Percentiles rank a stretch among this genome's conserved stretches.
Conservation (phyloP, 352 stramenopile genomes). For the Phytophthora kernoviae region DNA sequence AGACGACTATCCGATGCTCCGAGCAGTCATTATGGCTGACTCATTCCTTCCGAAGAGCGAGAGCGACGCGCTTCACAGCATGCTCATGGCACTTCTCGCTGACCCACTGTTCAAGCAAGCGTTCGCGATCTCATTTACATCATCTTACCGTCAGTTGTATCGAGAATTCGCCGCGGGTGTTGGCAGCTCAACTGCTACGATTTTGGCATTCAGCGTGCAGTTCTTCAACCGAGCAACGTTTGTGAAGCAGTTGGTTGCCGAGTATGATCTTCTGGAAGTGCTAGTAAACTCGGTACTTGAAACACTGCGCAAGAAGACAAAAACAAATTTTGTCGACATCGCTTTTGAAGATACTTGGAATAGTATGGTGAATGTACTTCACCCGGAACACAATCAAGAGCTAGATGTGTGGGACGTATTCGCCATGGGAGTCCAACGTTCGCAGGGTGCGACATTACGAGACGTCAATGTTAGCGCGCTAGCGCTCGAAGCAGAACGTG, state of each 20-base stretch:
- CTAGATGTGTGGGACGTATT: slow-evolving; percentile 73
- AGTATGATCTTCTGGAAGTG: slow-evolving; percentile 79
- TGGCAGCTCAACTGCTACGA: slow-evolving; percentile 88
- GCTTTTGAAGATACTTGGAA: slow-evolving; percentile 55
- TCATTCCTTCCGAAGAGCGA: slow-evolving; percentile 80
- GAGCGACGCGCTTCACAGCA: slow-evolving; percentile 88
- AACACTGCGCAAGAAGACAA: slow-evolving; percentile 67
- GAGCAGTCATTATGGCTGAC: slow-evolving; percentile 86
- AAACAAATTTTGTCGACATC: slow-evolving; percentile 45
- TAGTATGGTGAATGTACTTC: slow-evolving; percentile 45
- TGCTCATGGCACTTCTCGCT: slow-evolving; percentile 96
- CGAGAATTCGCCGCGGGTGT: slow-evolving; percentile 74
- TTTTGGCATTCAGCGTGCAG: slow-evolving; percentile 94
- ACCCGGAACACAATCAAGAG: slow-evolving; percentile 36
- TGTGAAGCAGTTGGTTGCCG: slow-evolving; percentile 84
- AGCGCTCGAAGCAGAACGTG: slow-evolving; percentile 44
- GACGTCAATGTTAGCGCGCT: slow-evolving; percentile 57
- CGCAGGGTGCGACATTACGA: slow-evolving; percentile 39
- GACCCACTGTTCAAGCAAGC: slow-evolving; percentile 97
- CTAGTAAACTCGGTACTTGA: slow-evolving; percentile 73
- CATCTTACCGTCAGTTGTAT: slow-evolving; percentile 92
- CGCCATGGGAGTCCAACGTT: slow-evolving; percentile 63
- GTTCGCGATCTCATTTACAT: slow-evolving; percentile 95
- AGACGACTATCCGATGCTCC: slow-evolving; percentile 63
- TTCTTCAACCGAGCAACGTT: slow-evolving; percentile 99